Conservation (phyloP, 768 basidiomycete genomes). For the Lepiota subincarnata region DNA sequence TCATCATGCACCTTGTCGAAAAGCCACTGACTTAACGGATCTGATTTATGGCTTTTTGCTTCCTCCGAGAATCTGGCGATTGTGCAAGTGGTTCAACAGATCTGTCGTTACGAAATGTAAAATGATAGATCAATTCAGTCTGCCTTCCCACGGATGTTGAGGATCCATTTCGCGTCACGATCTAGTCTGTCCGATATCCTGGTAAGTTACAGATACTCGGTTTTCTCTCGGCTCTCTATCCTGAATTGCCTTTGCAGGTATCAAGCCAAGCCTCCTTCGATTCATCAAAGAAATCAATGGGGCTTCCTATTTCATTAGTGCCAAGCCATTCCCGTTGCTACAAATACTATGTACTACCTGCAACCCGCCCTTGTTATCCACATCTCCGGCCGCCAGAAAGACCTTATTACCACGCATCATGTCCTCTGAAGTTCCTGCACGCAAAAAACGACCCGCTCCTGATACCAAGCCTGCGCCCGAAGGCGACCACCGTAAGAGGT, state of each 20-base stretch:
- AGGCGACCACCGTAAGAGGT: slow-evolving; percentile 54
- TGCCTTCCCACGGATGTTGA: slow-evolving; percentile 17
- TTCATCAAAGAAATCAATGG: slow-evolving; percentile 17
- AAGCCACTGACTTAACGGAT: slow-evolving; percentile 3
- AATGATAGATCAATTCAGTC: neutral
- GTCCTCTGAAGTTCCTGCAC: slow-evolving; percentile 27
- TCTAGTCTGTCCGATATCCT: slow-evolving; percentile 22
- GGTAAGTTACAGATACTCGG: slow-evolving; percentile 18
- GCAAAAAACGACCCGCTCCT: slow-evolving; percentile 22
- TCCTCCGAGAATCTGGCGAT: slow-evolving; percentile 13
- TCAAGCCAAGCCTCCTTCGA: slow-evolving; percentile 19
- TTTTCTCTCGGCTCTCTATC: slow-evolving; percentile 27
- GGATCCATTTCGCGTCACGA: slow-evolving; percentile 16
- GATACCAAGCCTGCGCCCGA: slow-evolving; percentile 33
- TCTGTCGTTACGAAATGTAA: slow-evolving; percentile 2
- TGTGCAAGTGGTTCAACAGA: neutral
- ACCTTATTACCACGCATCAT: slow-evolving; percentile 16
- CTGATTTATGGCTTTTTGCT: slow-evolving; percentile 10
- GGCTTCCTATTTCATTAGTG: slow-evolving; percentile 19
- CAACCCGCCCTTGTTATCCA: slow-evolving; percentile 1
- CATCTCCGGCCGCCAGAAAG: neutral
- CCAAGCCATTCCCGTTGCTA: slow-evolving; percentile 19
- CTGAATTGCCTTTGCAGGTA: slow-evolving; percentile 19
- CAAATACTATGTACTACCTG: slow-evolving; percentile 20
- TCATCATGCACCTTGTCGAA: neutral